Evolutionary conservation across 176 grass and related monocot species (phyloP), one percentile per base, ranked within the genome.

Genomic region (Oryza glaberrima): DNA sequence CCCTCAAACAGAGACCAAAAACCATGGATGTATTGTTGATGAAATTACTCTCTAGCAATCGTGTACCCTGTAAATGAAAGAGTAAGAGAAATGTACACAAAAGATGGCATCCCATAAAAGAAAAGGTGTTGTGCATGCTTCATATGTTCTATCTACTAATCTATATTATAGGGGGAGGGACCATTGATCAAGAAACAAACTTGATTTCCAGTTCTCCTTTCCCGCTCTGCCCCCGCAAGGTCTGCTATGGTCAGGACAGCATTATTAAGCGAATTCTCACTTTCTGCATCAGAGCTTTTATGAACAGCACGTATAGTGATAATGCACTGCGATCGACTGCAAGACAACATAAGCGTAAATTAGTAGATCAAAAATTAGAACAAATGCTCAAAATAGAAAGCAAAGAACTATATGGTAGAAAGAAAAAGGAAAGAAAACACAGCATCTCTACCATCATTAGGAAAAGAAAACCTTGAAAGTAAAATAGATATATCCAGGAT

Each of bases 1-100:
- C 95, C 90, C 95, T 86, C 67, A 97, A 86, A 88, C 95, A 97
- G 34, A 77, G 84, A 54, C 95, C 80, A 41, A 97, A 93, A 84
- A 97, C 92, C 92, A 97, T 97, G 12, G 95, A 97, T 49, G 95
- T 97, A 63, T 97, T 97, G 66, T 97, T 97, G 44, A 97, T 94
- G 72, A 97, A 97, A 70, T 93, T 92, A 86, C 95, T 97, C 77
- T 97, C 95, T 26, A 88, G 68, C 72, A 94, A 45, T 73, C 95
- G 86, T 76, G 92, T 79, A 70, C 95, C 92, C 95, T 97, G 70
- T 16, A 89, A 77, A 54, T 54, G 40, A 72, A 81, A 51, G 63
- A 52, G 51, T 75, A 69, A 35, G 64, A 70, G 43, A 41, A 85
- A 56, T 72, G 43, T 70, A 52, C 34, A 77, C 56, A 47, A 71